These are phyloP conservation scores for Pleurotus tuber-regium DNA, from an alignment of 768 basidiomycete species.

Conservation along the genomic window DNA sequence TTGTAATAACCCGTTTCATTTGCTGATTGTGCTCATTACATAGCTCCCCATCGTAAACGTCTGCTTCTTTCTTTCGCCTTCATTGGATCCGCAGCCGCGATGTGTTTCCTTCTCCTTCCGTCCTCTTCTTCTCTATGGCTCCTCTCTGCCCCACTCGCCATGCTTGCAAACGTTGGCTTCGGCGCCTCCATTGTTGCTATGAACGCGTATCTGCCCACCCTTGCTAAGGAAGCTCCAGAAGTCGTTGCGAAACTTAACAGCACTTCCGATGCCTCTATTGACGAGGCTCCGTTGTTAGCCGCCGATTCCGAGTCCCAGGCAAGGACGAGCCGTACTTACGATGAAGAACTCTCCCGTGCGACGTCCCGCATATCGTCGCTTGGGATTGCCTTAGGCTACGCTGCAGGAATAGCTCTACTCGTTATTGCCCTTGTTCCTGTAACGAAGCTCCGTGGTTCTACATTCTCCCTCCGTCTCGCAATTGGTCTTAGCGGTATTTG, in stretches of 20 bases:
- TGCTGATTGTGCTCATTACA: neutral
- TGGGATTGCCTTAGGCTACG: constrained; percentile 86
- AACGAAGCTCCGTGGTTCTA: constrained; percentile 66
- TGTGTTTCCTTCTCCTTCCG: constrained; percentile 69
- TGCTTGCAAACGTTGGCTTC: constrained; percentile 82
- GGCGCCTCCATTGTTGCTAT: constrained; percentile 85
- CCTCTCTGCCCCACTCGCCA: constrained; percentile 64
- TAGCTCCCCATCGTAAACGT: constrained; percentile 69
- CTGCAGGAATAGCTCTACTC: constrained; percentile 76
- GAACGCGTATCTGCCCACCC: constrained; percentile 82
- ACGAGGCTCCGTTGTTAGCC: constrained; percentile 35
- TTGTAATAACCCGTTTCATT: too few relatives aligned
- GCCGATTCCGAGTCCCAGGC: constrained; percentile 15
- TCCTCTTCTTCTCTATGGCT: constrained; percentile 72
- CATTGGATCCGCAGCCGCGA: constrained; percentile 66
- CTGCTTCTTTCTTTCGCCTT: constrained; percentile 75
- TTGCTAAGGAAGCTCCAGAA: constrained; percentile 66
- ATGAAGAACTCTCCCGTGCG: constrained; percentile 59
- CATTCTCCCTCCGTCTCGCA: constrained; percentile 75
- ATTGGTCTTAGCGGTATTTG: constrained; percentile 84
- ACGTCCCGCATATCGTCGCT: constrained; percentile 82
- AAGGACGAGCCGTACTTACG: constrained; percentile 33
- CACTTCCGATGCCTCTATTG: constrained; percentile 20
- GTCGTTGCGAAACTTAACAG: constrained; percentile 33
- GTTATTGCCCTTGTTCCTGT: constrained; percentile 80